A percentile compares a stretch with the other conserved stretches of the same genome.
These are phyloP conservation scores for Zopfochytrium polystomum DNA, from an alignment of 371 early-diverging fungal genomes.

Conservation along the genomic window DNA sequence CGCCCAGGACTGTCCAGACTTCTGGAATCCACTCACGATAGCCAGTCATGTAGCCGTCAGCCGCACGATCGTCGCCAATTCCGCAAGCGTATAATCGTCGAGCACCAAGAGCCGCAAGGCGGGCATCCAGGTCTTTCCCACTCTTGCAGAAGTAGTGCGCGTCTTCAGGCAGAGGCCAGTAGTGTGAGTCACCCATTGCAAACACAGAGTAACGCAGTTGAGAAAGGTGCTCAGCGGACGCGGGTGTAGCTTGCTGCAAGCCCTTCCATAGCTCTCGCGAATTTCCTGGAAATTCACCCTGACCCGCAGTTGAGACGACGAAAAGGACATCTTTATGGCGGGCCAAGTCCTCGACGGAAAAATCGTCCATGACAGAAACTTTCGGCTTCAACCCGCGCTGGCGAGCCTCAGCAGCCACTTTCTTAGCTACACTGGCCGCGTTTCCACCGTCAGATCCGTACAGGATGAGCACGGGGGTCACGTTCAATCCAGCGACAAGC, in stretches of 20 bases:
- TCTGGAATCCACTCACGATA: constrained; percentile 73
- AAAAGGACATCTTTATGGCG: constrained; percentile 73
- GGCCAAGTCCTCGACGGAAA: constrained; percentile 72
- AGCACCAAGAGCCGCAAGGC: constrained; percentile 73
- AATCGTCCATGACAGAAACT: constrained; percentile 77
- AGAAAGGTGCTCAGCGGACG: constrained; percentile 25
- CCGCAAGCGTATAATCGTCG: constrained; percentile 61
- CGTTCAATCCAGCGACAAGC: constrained; percentile 63
- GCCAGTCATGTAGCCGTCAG: constrained; percentile 84
- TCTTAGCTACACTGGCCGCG: constrained; percentile 79
- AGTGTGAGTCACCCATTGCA: constrained; percentile 89
- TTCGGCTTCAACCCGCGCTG: constrained; percentile 73
- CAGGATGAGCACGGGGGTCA: constrained; percentile 76
- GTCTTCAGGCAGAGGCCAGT: constrained; percentile 92
- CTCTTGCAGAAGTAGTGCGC: constrained; percentile 86
- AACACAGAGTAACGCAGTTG: constrained; percentile 66
- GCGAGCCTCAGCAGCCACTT: constrained; percentile 74
- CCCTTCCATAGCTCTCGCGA: constrained; percentile 83
- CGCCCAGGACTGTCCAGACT: constrained; percentile 80
- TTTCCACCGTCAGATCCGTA: constrained; percentile 91
- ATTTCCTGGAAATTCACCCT: constrained; percentile 93
- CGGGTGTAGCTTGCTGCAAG: constrained; percentile 54
- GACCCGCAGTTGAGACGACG: constrained; percentile 84
- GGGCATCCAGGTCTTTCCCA: constrained; percentile 78
- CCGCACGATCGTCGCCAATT: constrained; percentile 89